A percentile compares a stretch with the other conserved stretches of the same genome.
Evolutionary conservation across 2,329 filamentous ascomycete genomes (phyloP).

Genomic region (Gyromitra esculenta): DNA sequence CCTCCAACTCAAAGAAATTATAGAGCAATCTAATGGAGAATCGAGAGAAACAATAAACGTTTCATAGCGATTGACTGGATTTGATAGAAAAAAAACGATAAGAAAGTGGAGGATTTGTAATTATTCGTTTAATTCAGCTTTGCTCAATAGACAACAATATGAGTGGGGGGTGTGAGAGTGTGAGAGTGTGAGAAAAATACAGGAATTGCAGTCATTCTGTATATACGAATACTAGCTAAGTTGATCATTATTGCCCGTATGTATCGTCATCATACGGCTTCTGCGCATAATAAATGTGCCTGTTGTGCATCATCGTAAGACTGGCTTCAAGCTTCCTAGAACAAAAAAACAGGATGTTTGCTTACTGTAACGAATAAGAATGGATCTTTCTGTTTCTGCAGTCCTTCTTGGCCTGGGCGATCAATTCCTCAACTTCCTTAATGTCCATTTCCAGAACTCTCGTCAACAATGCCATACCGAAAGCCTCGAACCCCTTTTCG

Average conservation of each 20-base stretch:
- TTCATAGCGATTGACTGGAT: no score
- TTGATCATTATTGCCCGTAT: neutral
- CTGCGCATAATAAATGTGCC: conserved; percentile 42
- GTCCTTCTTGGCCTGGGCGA: conserved; percentile 31
- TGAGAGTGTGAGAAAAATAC: neutral
- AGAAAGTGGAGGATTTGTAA: no score
- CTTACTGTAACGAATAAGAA: conserved; percentile 39
- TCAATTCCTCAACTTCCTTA: conserved; percentile 29
- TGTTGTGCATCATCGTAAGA: conserved; percentile 27
- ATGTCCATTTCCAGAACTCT: conserved; percentile 36
- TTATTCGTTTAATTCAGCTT: no score
- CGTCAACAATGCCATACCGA: conserved; percentile 48
- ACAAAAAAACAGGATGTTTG: neutral
- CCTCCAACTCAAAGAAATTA: no score
- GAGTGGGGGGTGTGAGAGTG: no score
- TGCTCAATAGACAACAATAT: no score
- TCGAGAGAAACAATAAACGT: no score
- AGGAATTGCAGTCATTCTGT: neutral
- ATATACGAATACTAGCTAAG: neutral
- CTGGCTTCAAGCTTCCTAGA: no score
- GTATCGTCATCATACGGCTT: conserved; percentile 8
- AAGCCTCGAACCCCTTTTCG: conserved; percentile 44
- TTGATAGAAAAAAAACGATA: no score
- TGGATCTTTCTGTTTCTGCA: conserved; percentile 43
- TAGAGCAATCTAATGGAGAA: no score